phyloP scores from a whole-genome alignment of 2,329 filamentous ascomycete genomes.

The Verticillium albo-atrum region DNA sequence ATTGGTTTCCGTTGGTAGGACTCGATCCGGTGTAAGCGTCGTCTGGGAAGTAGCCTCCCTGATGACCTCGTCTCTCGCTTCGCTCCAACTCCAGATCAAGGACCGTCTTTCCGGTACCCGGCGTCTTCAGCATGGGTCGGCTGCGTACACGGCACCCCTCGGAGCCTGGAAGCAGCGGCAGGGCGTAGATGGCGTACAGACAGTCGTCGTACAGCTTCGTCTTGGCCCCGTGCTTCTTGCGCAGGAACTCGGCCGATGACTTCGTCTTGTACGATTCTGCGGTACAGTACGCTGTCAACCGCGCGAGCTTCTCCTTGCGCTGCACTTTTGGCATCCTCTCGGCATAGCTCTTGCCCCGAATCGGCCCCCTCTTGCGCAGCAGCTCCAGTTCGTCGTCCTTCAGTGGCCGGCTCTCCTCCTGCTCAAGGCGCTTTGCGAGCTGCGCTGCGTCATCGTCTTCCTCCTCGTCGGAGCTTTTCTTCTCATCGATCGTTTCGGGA shows the following conservation, averaged over 20 bases:
- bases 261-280: slow-evolving; percentile 90
- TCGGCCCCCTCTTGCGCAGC: slow-evolving; percentile 56
- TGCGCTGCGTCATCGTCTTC: slow-evolving; percentile 36
- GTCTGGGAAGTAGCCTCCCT: slow-evolving; percentile 85
- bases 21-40: slow-evolving; percentile 48
- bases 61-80: slow-evolving; percentile 82
- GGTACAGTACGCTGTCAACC: slow-evolving; percentile 94
- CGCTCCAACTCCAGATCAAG: slow-evolving; percentile 94
- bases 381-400: slow-evolving; percentile 65
- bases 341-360: slow-evolving; percentile 81
- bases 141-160: slow-evolving; percentile 87
- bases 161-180: slow-evolving; percentile 78
- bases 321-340: slow-evolving; percentile 87
- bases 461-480: slow-evolving; percentile 49
- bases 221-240: slow-evolving; percentile 80
- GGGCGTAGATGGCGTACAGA: slow-evolving; percentile 89
- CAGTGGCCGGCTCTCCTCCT: slow-evolving; percentile 60
- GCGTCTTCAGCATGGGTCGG: slow-evolving; percentile 86
- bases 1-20: slow-evolving; percentile 20
- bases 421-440: slow-evolving; percentile 34
- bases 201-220: slow-evolving; percentile 98
- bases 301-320: slow-evolving; percentile 79
- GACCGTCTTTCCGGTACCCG: slow-evolving; percentile 82
- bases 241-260: slow-evolving; percentile 81
- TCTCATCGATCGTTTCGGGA: slow-evolving; percentile 68